These are phyloP conservation scores for Exophiala sideris DNA, from an alignment of 2,329 filamentous ascomycete genomes.

Conservation along the genomic window DNA sequence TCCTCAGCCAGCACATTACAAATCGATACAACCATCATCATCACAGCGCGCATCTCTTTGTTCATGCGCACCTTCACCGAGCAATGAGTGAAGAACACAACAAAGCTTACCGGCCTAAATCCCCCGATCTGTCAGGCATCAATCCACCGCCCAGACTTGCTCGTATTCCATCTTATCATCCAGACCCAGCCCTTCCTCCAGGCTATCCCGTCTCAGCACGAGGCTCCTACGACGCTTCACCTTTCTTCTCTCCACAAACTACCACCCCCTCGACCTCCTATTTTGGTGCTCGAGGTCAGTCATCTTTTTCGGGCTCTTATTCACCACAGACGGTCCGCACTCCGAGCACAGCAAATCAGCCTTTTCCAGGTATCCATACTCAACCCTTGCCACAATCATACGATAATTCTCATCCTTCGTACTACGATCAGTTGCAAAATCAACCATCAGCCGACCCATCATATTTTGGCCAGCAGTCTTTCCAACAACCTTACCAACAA, in stretches of 20 bases:
- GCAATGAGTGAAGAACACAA: constrained; percentile 28
- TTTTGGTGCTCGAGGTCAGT: constrained; percentile 20
- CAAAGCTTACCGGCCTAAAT: constrained; percentile 43
- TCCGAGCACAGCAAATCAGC: constrained; percentile 13
- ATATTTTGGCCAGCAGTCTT: constrained; percentile 23
- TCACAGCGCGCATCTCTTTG: not conserved
- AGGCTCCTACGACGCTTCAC: constrained; percentile 46
- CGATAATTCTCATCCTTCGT: constrained; percentile 17
- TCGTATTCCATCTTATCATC: constrained; percentile 31
- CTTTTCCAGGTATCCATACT: constrained; percentile 28
- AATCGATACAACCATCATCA: not conserved
- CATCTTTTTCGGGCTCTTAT: constrained; percentile 6
- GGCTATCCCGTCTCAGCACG: constrained; percentile 34
- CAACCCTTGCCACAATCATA: constrained; percentile 28
- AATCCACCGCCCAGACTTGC: constrained; percentile 36
- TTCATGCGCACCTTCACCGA: not conserved
- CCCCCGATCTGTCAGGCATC: constrained; percentile 51
- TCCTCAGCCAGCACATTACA: not conserved
- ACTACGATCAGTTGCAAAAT: constrained; percentile 36
- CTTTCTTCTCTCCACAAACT: constrained; percentile 41
- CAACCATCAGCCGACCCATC: constrained; percentile 16
- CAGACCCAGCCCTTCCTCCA: constrained; percentile 30
- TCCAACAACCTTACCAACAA: constrained; percentile 14
- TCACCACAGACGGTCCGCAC: constrained; percentile 15
- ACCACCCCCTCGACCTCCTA: constrained; percentile 24